Percentiles rank a stretch among this genome's conserved stretches.
Evolutionary conservation across 371 early-diverging fungal genomes (phyloP).

Genomic region (Phascolomyces articulosus): DNA sequence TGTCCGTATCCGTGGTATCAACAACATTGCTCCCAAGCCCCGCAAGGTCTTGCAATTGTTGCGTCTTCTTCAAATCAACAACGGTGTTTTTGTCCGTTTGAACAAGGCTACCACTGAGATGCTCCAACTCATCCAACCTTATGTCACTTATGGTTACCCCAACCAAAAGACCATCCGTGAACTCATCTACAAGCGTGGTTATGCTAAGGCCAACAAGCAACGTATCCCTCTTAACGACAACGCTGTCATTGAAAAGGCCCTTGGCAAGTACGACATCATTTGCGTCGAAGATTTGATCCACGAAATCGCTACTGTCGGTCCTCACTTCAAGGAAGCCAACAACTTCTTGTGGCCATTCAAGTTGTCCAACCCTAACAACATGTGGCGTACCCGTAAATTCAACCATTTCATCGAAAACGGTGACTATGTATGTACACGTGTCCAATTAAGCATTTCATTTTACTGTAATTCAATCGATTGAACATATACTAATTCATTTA

Average conservation of each 20-base stretch:
- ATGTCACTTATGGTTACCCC: conserved; percentile 97
- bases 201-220: conserved; percentile 97
- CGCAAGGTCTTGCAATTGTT: conserved; percentile 99
- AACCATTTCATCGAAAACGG: conserved; percentile 99
- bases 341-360: conserved; percentile 99
- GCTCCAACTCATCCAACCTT: conserved; percentile 98
- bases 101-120: conserved; percentile 99
- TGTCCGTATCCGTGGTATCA: conserved; percentile 96
- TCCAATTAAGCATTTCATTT: too few species aligned
- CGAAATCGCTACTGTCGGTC: conserved; percentile 99
- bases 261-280: conserved; percentile 96
- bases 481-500: background rate
- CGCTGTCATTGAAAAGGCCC: conserved; percentile 90
- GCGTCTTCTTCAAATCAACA: conserved; percentile 99
- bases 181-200: conserved; percentile 99
- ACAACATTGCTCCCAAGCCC: conserved; percentile 99
- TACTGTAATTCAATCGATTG: too few species aligned
- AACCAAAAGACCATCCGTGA: conserved; percentile 99
- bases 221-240: conserved; percentile 97
- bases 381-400: conserved; percentile 95
- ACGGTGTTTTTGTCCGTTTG: conserved; percentile 97
- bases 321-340: conserved; percentile 87
- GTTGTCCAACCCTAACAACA: conserved; percentile 98
- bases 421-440: conserved; percentile 67
- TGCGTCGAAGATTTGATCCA: conserved; percentile 99